phyloP scores from a whole-genome alignment of 2,329 filamentous ascomycete species.

The Cladorrhinum sp. region DNA sequence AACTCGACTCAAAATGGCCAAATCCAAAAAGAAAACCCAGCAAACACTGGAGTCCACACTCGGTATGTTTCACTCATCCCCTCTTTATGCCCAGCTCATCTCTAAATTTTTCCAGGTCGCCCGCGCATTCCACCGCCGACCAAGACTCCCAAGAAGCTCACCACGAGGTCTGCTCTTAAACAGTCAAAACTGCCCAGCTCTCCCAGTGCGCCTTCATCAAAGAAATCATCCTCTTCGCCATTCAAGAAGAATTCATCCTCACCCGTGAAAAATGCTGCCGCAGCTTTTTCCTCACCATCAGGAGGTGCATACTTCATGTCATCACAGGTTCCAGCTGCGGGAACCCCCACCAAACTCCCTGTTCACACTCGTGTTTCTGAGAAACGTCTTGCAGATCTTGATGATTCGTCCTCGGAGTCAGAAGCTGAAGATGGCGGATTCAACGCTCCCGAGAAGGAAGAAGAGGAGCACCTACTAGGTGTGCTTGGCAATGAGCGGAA shows the following conservation, averaged over 20 bases:
- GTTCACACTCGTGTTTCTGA: background rate
- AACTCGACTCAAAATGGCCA: constrained; percentile 14
- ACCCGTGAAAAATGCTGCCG: background rate
- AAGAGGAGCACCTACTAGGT: background rate
- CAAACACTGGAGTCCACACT: constrained; percentile 28
- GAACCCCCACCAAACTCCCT: background rate
- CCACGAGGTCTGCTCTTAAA: background rate
- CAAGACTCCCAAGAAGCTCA: constrained; percentile 14
- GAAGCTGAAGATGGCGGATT: background rate
- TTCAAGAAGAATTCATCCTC: background rate
- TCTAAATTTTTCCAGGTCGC: constrained; percentile 13
- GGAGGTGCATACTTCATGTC: background rate
- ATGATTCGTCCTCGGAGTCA: background rate
- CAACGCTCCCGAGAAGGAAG: background rate
- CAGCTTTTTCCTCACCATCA: background rate
- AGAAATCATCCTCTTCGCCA: constrained; percentile 11
- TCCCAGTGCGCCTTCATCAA: background rate
- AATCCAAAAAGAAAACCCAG: constrained; percentile 19
- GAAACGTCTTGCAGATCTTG: background rate
- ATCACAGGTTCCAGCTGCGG: background rate
- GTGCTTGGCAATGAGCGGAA: background rate
- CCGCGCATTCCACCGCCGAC: constrained; percentile 4
- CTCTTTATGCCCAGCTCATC: too few species aligned
- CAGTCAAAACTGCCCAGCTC: background rate
- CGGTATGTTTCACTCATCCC: constrained; percentile 17